Evolutionary conservation across 2,329 filamentous ascomycete genomes (phyloP).

Genomic region (Tothia fuscella): DNA sequence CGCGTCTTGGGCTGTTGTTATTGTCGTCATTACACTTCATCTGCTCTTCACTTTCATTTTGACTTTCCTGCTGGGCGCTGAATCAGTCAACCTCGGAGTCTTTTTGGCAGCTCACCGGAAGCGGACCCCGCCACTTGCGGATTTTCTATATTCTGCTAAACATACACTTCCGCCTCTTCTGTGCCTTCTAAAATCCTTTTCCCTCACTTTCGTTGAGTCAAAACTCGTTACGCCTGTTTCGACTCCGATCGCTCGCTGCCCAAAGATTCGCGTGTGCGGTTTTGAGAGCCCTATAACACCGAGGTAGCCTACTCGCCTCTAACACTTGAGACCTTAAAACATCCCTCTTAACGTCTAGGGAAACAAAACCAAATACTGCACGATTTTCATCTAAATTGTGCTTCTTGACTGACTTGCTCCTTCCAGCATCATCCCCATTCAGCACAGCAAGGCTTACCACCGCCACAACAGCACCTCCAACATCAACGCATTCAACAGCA

Average conservation of each 20-base stretch:
- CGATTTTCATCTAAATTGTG: background rate
- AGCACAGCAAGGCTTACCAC: conserved; percentile 58
- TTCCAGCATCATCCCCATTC: conserved; percentile 64
- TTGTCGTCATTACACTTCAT: too few relatives aligned
- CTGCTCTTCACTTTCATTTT: too few relatives aligned
- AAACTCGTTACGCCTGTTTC: conserved; percentile 4
- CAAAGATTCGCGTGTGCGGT: conserved; percentile 6
- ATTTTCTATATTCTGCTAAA: too few relatives aligned
- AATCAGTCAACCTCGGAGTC: too few relatives aligned
- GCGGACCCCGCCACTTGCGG: too few relatives aligned
- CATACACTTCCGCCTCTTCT: too few relatives aligned
- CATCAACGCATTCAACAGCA: conserved; percentile 60
- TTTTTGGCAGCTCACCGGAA: too few relatives aligned
- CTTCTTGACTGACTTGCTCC: conserved; percentile 11
- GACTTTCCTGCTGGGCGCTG: too few relatives aligned
- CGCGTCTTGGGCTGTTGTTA: background rate
- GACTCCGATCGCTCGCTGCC: conserved; percentile 6
- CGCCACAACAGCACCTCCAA: conserved; percentile 47
- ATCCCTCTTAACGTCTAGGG: background rate
- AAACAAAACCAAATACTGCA: conserved; percentile 1
- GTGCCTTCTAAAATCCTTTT: too few relatives aligned
- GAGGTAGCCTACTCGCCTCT: conserved; percentile 4
- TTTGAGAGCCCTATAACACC: conserved; percentile 4
- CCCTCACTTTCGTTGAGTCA: conserved; percentile 6
- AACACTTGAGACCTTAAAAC: background rate